Conservation (phyloP, 345 rosid species). For the Brassica napus region DNA sequence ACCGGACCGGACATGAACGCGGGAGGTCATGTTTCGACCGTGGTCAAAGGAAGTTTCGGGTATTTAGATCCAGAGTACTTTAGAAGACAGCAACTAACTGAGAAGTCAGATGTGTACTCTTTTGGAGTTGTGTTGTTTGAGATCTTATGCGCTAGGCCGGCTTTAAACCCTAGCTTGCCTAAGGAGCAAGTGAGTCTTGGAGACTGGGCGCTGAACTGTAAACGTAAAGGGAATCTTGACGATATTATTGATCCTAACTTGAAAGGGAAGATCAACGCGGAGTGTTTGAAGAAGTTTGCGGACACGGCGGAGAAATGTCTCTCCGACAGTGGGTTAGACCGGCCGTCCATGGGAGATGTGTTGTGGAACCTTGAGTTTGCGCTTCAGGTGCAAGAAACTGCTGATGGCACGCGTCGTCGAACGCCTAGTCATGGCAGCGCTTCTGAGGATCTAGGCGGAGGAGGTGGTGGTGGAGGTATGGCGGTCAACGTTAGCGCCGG, state of each 20-base stretch:
- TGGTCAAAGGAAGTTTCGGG: conserved; percentile 89
- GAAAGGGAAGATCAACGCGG: conserved; percentile 49
- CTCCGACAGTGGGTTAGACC: conserved; percentile 55
- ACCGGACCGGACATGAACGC: conserved; percentile 65
- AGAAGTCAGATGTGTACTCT: conserved; percentile 85
- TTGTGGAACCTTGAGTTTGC: conserved; percentile 77
- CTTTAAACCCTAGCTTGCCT: conserved; percentile 63
- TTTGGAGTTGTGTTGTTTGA: conserved; percentile 90
- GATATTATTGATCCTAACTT: conserved; percentile 66
- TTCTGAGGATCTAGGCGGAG: conserved; percentile 23
- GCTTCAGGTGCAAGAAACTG: conserved; percentile 57
- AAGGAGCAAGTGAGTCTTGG: conserved; percentile 85
- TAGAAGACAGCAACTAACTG: conserved; percentile 72
- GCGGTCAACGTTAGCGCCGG: conserved; percentile 34
- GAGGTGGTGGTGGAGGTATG: conserved; percentile 9
- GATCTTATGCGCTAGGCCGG: conserved; percentile 71
- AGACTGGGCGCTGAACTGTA: conserved; percentile 74
- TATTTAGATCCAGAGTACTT: conserved; percentile 89
- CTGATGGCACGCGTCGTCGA: conserved; percentile 29
- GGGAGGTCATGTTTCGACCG: conserved; percentile 82
- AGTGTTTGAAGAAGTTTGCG: conserved; percentile 61
- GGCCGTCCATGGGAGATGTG: conserved; percentile 86
- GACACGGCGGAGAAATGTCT: conserved; percentile 74
- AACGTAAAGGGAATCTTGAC: conserved; percentile 51
- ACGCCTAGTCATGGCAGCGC: conserved; percentile 18